Conservation (phyloP, 2,329 filamentous ascomycete species). For the Penicillium sp. region DNA sequence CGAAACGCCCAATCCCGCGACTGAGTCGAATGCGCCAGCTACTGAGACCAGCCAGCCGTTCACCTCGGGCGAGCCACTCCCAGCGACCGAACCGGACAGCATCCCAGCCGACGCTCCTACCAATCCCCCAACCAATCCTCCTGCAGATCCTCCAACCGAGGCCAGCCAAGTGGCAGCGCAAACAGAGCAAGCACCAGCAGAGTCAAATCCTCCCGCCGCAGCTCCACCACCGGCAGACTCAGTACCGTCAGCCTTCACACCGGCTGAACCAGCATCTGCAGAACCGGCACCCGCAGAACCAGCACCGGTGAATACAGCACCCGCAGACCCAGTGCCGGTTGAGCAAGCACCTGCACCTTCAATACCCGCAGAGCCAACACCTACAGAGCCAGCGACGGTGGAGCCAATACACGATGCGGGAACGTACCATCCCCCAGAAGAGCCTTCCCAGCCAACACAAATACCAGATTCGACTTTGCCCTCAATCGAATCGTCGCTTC, state of each 20-base stretch:
- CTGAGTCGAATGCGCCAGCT: slow-evolving; percentile 20
- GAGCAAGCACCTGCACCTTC: background rate
- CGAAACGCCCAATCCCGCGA: slow-evolving; percentile 16
- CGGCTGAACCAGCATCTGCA: background rate
- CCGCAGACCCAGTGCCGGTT: background rate
- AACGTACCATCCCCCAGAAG: slow-evolving; percentile 1
- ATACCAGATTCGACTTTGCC: slow-evolving; percentile 12
- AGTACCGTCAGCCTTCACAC: background rate
- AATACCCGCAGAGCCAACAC: background rate
- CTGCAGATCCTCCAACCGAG: background rate
- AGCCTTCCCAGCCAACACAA: background rate
- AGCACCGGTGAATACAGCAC: background rate
- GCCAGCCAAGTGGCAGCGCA: background rate
- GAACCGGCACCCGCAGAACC: background rate
- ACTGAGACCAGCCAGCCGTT: slow-evolving; percentile 15
- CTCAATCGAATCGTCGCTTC: slow-evolving; percentile 25
- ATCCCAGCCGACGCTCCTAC: background rate
- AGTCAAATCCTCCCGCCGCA: background rate
- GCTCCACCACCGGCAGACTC: background rate
- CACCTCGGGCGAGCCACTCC: slow-evolving; percentile 18
- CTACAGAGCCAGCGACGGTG: background rate
- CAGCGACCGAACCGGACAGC: slow-evolving; percentile 5
- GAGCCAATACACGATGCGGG: slow-evolving; percentile 1
- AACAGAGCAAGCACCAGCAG: background rate
- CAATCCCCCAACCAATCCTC: too few relatives aligned